phyloP scores from a whole-genome alignment of 2,329 filamentous ascomycete species.

The Colletotrichum sublineola region DNA sequence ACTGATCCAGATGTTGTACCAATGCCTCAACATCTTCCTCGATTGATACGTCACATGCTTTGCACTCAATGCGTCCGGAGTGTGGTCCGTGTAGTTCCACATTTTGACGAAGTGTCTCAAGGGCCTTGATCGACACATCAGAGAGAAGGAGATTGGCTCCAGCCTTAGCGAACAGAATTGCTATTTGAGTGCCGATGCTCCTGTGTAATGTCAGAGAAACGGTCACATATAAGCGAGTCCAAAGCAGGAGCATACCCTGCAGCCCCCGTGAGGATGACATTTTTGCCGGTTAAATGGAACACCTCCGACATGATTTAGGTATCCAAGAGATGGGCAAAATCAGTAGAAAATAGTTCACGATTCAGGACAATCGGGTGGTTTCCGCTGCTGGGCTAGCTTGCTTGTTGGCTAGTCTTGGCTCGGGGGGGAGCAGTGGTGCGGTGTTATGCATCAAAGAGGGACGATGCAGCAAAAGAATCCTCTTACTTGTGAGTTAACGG shows the following conservation, averaged over 20 bases:
- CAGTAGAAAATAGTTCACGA: no score
- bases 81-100: constrained; percentile 64
- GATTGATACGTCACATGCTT: constrained; percentile 73
- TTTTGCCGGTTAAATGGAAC: constrained; percentile 47
- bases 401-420: no score
- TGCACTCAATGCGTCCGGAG: constrained; percentile 63
- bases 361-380: no score
- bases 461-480: no score
- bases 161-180: constrained; percentile 78
- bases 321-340: not conserved
- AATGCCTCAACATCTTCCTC: constrained; percentile 73
- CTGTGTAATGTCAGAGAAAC: constrained; percentile 48
- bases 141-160: constrained; percentile 79
- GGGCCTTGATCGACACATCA: constrained; percentile 75
- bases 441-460: no score
- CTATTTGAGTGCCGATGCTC: constrained; percentile 80
- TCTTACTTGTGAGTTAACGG: no score
- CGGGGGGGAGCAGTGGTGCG: no score
- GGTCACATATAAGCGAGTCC: constrained; percentile 52
- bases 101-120: constrained; percentile 73
- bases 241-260: constrained; percentile 65
- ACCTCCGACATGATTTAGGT: constrained; percentile 15
- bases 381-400: no score
- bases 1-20: constrained; percentile 72
- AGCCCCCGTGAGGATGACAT: constrained; percentile 73